Percentiles rank a stretch among this genome's conserved stretches.
Conservation (phyloP, 768 basidiomycete species). For the Pisolithus orientalis region DNA sequence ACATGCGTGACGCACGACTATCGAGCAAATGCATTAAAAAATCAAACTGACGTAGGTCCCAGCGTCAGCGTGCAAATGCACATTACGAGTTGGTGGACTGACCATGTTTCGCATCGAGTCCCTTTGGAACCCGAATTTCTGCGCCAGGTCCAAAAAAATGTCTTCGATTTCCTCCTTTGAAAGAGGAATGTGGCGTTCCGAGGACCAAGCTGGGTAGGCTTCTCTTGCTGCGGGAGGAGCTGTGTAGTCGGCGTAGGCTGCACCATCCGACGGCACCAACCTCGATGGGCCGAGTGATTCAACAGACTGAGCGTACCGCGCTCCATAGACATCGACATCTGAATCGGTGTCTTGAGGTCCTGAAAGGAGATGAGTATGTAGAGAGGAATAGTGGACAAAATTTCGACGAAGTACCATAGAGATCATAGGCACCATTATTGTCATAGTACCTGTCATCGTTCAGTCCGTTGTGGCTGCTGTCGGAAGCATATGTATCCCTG, state of each 20-base stretch:
- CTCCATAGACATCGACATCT: slow-evolving; percentile 67
- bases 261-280: slow-evolving; percentile 61
- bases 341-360: slow-evolving; percentile 82
- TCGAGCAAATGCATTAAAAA: slow-evolving; percentile 97
- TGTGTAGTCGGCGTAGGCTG: slow-evolving; percentile 62
- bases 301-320: slow-evolving; percentile 62
- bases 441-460: slow-evolving; percentile 48
- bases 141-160: slow-evolving; percentile 92
- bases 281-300: slow-evolving; percentile 67
- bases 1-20: slow-evolving; percentile 95
- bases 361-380: slow-evolving; percentile 25
- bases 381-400: slow-evolving; percentile 4
- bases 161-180: slow-evolving; percentile 99
- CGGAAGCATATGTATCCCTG: slow-evolving; percentile 65
- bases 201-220: slow-evolving; percentile 91
- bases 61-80: slow-evolving; percentile 7
- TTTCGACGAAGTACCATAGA: slow-evolving; percentile 43
- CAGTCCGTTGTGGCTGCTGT: slow-evolving; percentile 55
- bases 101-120: slow-evolving; percentile 97
- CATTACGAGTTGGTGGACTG: slow-evolving; percentile 14
- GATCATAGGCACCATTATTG: slow-evolving; percentile 53
- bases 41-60: slow-evolving; percentile 60
- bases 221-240: slow-evolving; percentile 57
- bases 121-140: slow-evolving; percentile 98
- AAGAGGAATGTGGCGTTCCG: slow-evolving; percentile 90